These are phyloP conservation scores for Zygoascus hellenicus DNA, from an alignment of 1,139 yeast genomes.

Conservation along the genomic window DNA sequence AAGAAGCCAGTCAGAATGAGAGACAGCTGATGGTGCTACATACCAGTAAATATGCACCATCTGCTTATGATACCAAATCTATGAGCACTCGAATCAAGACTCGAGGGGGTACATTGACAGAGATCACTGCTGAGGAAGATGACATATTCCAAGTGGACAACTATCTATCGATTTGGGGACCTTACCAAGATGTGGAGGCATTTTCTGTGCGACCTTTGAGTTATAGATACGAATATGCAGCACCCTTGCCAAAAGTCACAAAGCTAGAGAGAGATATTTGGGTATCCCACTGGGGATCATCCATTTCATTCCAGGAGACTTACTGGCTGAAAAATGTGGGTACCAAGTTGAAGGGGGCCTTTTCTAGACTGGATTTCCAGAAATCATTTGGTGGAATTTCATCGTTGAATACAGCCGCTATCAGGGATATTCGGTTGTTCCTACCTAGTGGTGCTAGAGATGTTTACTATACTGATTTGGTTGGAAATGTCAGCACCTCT, in stretches of 20 bases:
- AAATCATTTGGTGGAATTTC: conserved; percentile 31
- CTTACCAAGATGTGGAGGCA: conserved; percentile 45
- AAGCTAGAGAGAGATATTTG: conserved; percentile 69
- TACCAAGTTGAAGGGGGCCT: conserved; percentile 56
- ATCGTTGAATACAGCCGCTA: conserved; percentile 34
- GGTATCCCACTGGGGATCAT: conserved; percentile 70
- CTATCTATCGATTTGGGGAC: conserved; percentile 51
- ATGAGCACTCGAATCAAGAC: conserved; percentile 44
- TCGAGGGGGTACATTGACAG: conserved; percentile 19
- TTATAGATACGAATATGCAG: conserved; percentile 58
- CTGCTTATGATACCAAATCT: conserved; percentile 56
- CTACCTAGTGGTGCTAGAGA: conserved; percentile 50
- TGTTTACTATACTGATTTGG: conserved; percentile 78
- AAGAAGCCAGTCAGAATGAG: conserved; percentile 52
- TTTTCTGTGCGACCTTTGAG: conserved; percentile 46
- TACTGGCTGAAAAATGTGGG: conserved; percentile 76
- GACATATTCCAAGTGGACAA: conserved; percentile 32
- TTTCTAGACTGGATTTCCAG: conserved; percentile 75
- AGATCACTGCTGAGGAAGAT: conserved; percentile 20
- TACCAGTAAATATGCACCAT: conserved; percentile 52
- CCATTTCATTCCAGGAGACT: conserved; percentile 70
- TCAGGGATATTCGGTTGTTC: conserved; percentile 43
- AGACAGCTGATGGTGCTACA: conserved; percentile 54
- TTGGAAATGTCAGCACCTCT: conserved; percentile 91
- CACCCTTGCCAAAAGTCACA: conserved; percentile 58